These are phyloP conservation scores for Mesotaenium endlicherianum DNA, from an alignment of 139 green algal genomes.

Conservation along the genomic window DNA sequence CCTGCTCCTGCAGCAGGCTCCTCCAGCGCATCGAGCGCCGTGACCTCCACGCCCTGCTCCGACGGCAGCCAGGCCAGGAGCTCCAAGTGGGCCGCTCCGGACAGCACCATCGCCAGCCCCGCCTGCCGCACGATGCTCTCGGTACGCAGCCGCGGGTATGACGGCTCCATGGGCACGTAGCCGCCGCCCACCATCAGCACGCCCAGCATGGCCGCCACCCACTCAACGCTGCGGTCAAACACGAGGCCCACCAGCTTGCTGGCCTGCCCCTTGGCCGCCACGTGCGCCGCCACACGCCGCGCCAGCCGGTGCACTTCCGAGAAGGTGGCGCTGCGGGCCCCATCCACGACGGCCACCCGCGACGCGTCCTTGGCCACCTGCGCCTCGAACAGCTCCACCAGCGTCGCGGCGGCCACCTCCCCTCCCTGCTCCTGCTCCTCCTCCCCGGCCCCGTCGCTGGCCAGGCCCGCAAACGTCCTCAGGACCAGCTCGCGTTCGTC, in stretches of 20 bases:
- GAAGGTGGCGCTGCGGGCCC: not conserved
- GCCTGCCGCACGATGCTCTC: conserved; percentile 18
- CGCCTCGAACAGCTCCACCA: conserved; percentile 20
- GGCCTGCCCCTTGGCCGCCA: no score
- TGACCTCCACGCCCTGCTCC: not conserved
- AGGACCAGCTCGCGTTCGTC: no score
- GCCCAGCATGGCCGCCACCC: conserved; percentile 22
- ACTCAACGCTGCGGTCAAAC: conserved; percentile 19
- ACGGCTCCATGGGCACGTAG: conserved; percentile 22
- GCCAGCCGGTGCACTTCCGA: not conserved
- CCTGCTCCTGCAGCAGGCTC: not conserved
- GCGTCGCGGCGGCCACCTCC: not conserved
- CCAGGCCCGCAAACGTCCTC: no score
- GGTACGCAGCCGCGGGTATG: not conserved
- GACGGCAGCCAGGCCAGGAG: not conserved
- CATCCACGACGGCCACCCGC: not conserved
- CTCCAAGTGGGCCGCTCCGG: not conserved
- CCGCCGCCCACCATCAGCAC: conserved; percentile 8
- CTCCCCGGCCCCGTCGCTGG: no score
- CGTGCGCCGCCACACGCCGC: not conserved
- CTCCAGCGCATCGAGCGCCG: not conserved
- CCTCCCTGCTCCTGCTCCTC: no score
- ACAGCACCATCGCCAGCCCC: conserved; percentile 8
- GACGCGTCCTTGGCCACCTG: not conserved
- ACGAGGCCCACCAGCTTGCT: conserved; percentile 12